Conservation (phyloP, 108 stramenopile species). For the Mediolabrus comicus region DNA sequence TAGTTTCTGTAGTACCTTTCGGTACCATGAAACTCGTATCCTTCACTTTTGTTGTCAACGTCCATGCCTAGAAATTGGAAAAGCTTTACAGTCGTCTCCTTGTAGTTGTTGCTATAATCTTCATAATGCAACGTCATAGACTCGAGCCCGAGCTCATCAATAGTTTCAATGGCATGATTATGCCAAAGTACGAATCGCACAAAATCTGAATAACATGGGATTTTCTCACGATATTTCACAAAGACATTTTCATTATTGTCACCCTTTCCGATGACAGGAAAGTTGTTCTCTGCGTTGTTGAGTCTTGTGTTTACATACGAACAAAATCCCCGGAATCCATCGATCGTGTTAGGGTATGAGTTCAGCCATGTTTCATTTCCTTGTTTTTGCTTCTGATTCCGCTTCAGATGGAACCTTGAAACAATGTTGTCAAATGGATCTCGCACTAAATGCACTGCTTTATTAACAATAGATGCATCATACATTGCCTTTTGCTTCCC, state of each 20-base stretch:
- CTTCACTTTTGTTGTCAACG: slow-evolving; percentile 9
- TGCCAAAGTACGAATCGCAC: slow-evolving; percentile 45
- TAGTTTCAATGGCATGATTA: slow-evolving; percentile 47
- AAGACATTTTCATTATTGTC: neutral
- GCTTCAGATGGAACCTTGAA: slow-evolving; percentile 44
- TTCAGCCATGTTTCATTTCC: slow-evolving; percentile 25
- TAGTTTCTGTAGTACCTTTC: neutral
- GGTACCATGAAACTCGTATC: slow-evolving; percentile 2
- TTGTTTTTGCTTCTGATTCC: slow-evolving; percentile 10
- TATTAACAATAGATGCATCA: slow-evolving; percentile 19
- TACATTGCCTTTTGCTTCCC: slow-evolving; percentile 24
- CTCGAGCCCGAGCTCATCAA: slow-evolving; percentile 49
- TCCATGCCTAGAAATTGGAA: slow-evolving; percentile 61
- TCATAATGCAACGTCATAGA: slow-evolving; percentile 68
- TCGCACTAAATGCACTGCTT: slow-evolving; percentile 41
- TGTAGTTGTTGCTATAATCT: slow-evolving; percentile 54
- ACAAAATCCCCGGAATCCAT: slow-evolving; percentile 53
- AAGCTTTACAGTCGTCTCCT: slow-evolving; percentile 39
- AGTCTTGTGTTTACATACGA: slow-evolving; percentile 29
- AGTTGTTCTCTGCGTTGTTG: slow-evolving; percentile 16
- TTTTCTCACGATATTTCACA: slow-evolving; percentile 11
- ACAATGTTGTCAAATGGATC: slow-evolving; percentile 47
- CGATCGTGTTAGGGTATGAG: slow-evolving; percentile 29
- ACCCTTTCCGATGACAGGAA: neutral
- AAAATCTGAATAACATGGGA: slow-evolving; percentile 45